Conservation (phyloP, 257 asterid genomes). For the Echites panduratus region DNA sequence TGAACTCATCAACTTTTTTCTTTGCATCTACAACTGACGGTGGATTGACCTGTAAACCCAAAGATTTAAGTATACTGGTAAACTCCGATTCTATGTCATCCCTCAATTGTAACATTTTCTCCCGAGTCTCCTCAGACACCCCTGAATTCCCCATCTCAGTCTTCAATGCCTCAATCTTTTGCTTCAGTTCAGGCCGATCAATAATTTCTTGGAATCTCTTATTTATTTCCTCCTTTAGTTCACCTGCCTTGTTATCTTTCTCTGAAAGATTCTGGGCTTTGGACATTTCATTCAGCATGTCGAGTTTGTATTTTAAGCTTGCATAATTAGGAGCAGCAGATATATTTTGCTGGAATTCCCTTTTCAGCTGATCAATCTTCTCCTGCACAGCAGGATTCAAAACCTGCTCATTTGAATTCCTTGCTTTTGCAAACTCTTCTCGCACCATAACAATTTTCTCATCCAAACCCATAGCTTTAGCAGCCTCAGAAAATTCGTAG, state of each 20-base stretch:
- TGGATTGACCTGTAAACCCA: slow-evolving; percentile 43
- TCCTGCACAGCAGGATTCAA: slow-evolving; percentile 42
- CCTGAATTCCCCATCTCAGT: slow-evolving; percentile 53
- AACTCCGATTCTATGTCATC: slow-evolving; percentile 50
- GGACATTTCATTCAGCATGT: slow-evolving; percentile 49
- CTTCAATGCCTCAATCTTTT: slow-evolving; percentile 47
- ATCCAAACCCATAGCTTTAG: slow-evolving; percentile 56
- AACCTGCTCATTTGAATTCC: slow-evolving; percentile 40
- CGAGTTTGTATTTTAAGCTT: slow-evolving; percentile 50
- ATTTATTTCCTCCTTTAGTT: slow-evolving; percentile 42
- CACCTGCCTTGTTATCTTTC: slow-evolving; percentile 30
- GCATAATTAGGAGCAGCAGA: slow-evolving; percentile 61
- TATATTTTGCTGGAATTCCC: slow-evolving; percentile 49
- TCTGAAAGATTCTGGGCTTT: slow-evolving; percentile 31
- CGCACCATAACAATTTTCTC: slow-evolving; percentile 48
- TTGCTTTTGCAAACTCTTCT: slow-evolving; percentile 56
- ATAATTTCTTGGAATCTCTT: slow-evolving; percentile 47
- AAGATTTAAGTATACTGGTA: slow-evolving; percentile 36
- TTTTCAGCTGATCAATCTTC: slow-evolving; percentile 49
- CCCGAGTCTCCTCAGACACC: slow-evolving; percentile 45
- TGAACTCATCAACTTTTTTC: slow-evolving; percentile 37
- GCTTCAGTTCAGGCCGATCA: slow-evolving; percentile 46
- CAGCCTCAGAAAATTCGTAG: slow-evolving; percentile 58
- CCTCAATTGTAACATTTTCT: slow-evolving; percentile 45
- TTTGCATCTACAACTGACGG: slow-evolving; percentile 24